These are phyloP conservation scores for Cryptosporidium tyzzeri DNA, from an alignment of 169 alveolate species.

Conservation along the genomic window DNA sequence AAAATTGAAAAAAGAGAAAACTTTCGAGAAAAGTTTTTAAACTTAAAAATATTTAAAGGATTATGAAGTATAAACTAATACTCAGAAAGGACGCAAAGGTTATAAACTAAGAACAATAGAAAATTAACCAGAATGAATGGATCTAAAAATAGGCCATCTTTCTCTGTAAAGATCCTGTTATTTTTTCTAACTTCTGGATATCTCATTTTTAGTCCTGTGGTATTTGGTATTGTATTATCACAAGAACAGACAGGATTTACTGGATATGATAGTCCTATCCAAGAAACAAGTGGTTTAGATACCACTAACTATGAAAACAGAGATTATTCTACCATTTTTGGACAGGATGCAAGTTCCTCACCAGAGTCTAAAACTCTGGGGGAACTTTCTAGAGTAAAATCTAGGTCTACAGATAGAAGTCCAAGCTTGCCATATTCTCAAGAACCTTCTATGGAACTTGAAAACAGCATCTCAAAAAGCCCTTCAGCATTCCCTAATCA, in stretches of 20 bases:
- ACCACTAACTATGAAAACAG: not conserved
- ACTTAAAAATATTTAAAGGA: not conserved
- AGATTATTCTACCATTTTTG: not conserved
- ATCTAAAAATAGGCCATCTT: slow-evolving; percentile 32
- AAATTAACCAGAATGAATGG: slow-evolving; percentile 8
- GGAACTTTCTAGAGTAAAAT: not conserved
- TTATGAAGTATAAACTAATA: not conserved
- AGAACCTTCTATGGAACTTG: not conserved
- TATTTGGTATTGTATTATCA: not conserved
- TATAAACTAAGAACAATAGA: not conserved
- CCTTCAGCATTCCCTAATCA: not conserved
- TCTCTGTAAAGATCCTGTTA: slow-evolving; percentile 14
- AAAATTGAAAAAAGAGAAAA: slow-evolving; percentile 2
- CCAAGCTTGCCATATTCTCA: not conserved
- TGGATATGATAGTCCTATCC: slow-evolving; percentile 6
- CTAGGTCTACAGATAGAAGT: not conserved
- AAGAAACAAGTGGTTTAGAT: not conserved
- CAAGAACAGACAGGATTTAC: not conserved
- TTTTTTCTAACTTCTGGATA: not conserved
- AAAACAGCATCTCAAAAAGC: not conserved
- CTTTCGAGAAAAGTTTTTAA: not conserved
- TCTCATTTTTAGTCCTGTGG: not conserved
- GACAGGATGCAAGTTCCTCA: slow-evolving; percentile 1
- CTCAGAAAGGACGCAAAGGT: not conserved
- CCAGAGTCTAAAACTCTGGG: slow-evolving; percentile 17